These are phyloP conservation scores for Hymenoscyphus fraxineus DNA, from an alignment of 2,329 filamentous ascomycete species.

Conservation along the genomic window DNA sequence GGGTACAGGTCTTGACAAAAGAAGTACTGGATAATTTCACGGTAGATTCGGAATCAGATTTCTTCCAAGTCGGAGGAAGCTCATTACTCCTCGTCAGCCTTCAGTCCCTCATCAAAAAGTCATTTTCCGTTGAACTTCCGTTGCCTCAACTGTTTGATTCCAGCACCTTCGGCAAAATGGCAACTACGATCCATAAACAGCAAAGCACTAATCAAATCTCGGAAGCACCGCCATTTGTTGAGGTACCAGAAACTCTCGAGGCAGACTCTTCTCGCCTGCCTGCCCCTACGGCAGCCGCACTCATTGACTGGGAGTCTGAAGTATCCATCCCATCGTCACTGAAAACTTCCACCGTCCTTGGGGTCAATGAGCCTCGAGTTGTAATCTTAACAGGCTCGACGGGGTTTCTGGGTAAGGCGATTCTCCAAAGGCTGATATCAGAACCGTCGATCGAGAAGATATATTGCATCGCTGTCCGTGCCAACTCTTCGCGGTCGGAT, in stretches of 20 bases:
- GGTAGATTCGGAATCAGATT: neutral
- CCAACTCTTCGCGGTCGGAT: slow-evolving; percentile 1
- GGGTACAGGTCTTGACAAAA: neutral
- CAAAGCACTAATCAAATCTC: neutral
- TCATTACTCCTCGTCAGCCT: neutral
- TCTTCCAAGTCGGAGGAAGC: neutral
- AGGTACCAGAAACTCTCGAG: too few species aligned
- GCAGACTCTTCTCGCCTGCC: too few species aligned
- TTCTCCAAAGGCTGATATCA: slow-evolving; percentile 38
- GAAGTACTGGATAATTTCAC: neutral
- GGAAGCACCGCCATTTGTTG: too few species aligned
- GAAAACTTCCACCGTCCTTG: neutral
- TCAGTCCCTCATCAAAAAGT: neutral
- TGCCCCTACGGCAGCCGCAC: neutral
- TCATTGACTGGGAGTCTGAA: neutral
- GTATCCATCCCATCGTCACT: neutral
- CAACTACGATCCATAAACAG: neutral
- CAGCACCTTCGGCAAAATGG: neutral
- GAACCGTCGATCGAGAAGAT: slow-evolving; percentile 34
- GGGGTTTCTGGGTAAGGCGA: slow-evolving; percentile 38
- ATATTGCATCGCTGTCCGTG: slow-evolving; percentile 42
- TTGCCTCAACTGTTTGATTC: neutral
- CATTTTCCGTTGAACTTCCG: neutral
- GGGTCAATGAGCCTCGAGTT: neutral
- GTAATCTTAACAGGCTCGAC: slow-evolving; percentile 39